Percentiles rank a stretch among this genome's conserved stretches.
phyloP scores from a whole-genome alignment of 2,329 filamentous ascomycete species.

The Lasiodiplodia hormozganensis region DNA sequence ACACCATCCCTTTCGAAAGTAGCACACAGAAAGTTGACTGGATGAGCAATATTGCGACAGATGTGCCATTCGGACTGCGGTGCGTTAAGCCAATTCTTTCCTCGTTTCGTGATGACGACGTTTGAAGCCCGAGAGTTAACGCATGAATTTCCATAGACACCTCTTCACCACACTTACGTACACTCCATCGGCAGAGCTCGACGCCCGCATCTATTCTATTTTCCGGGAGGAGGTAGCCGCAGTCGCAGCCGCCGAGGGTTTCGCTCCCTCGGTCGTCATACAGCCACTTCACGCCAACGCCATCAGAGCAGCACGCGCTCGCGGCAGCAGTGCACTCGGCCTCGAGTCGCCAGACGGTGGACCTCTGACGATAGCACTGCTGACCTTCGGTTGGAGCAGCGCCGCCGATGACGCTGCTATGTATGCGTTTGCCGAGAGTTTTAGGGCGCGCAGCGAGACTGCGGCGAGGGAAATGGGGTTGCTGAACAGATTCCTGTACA shows the following conservation, averaged over 20 bases:
- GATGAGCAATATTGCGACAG: neutral
- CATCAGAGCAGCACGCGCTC: slow-evolving; percentile 2
- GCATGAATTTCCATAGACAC: slow-evolving; percentile 30
- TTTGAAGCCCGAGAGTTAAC: too few species aligned
- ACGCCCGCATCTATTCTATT: slow-evolving; percentile 38
- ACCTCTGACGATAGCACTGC: neutral
- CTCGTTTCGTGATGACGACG: too few species aligned
- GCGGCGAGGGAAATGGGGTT: slow-evolving; percentile 15
- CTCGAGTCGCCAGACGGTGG: slow-evolving; percentile 32
- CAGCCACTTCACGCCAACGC: slow-evolving; percentile 31
- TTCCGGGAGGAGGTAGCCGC: slow-evolving; percentile 48
- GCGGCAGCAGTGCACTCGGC: slow-evolving; percentile 32
- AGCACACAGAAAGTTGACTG: neutral
- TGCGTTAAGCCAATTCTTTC: slow-evolving; percentile 3
- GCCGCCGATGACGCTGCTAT: slow-evolving; percentile 2
- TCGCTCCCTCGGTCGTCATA: slow-evolving; percentile 32
- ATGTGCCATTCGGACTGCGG: neutral
- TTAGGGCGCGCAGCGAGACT: neutral
- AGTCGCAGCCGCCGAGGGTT: slow-evolving; percentile 34
- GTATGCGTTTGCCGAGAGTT: neutral
- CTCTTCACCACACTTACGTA: slow-evolving; percentile 40
- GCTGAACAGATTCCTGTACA: slow-evolving; percentile 26
- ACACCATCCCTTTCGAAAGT: neutral
- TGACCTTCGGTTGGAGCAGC: slow-evolving; percentile 1
- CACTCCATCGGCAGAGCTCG: slow-evolving; percentile 46